phyloP scores from a whole-genome alignment of 805 yeast genomes.

The Starmera quercuum region DNA sequence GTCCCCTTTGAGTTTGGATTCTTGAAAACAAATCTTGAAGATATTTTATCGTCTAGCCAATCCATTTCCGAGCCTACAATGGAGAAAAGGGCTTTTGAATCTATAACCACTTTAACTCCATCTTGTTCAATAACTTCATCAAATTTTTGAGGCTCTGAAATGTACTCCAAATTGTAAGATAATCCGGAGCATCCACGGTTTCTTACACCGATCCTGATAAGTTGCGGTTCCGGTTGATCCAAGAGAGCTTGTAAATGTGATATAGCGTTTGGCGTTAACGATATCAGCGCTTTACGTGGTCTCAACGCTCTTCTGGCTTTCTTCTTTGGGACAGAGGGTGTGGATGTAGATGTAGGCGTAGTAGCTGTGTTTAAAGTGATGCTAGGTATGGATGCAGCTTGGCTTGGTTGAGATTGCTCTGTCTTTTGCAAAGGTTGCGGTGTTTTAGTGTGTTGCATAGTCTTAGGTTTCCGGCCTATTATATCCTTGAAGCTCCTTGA shows the following conservation, averaged over 20 bases:
- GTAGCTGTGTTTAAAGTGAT: constrained; percentile 8
- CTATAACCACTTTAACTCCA: constrained; percentile 87
- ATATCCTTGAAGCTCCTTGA: constrained; percentile 20
- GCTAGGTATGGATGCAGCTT: constrained; percentile 6
- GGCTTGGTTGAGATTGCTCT: constrained; percentile 4
- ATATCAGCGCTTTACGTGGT: constrained; percentile 86
- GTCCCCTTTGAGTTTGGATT: constrained; percentile 97
- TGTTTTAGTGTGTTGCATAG: background rate
- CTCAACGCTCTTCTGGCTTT: constrained; percentile 57
- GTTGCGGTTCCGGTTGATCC: constrained; percentile 79
- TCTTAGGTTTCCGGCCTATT: constrained; percentile 11
- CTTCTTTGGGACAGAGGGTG: constrained; percentile 20
- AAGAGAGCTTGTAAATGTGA: constrained; percentile 59
- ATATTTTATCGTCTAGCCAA: constrained; percentile 90
- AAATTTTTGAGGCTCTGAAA: constrained; percentile 84
- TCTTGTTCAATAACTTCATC: constrained; percentile 92
- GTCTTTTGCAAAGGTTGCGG: constrained; percentile 4
- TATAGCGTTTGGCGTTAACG: constrained; percentile 71
- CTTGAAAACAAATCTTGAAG: constrained; percentile 83
- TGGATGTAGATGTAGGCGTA: constrained; percentile 14
- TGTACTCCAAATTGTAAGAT: constrained; percentile 87
- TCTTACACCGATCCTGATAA: constrained; percentile 87
- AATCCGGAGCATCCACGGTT: constrained; percentile 97
- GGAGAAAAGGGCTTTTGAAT: constrained; percentile 91
- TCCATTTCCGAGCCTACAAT: constrained; percentile 98